Base-by-base conservation (phyloP, 495 filamentous ascomycete species). In the Cryomyces minteri region DNA sequence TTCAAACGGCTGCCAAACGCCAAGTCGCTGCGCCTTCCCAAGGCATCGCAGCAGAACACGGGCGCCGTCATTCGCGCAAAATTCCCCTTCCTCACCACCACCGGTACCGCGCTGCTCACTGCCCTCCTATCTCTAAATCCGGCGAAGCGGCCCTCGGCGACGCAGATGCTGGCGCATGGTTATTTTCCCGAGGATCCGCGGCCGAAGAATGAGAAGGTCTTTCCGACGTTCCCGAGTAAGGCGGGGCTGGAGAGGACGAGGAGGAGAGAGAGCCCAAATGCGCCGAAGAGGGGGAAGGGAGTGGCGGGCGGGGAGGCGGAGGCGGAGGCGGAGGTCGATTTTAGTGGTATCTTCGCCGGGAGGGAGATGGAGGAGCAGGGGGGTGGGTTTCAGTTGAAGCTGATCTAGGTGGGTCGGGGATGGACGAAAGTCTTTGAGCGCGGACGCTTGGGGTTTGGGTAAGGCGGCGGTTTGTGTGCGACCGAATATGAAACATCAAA, bases 1-100 rank as follows among this genome's bases (percentile, higher is more conserved):
- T 95, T 94, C 69, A 76, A 79, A 31, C 80, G 84, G 40, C 71
- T 96, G 5, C 88, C 90, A 11, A 94, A 98, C 58, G 84, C 88
- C 9, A 79, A 80, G 54, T 79, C 79, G 8, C 69, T 98, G 7
- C 79, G 81, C n/a, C 65, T 95, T 0, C 90, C 88, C 3, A 25
- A 25, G 18, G 60, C 65, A 37, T 61, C 48, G 11, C 39, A 46
- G 30, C 48, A 46, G n/a, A 49, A 56, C 44, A 53, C 51, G 4
- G 63, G 61, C 33, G 59, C 67, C 5, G 50, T 66, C 18, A 63
- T 84, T 31, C 78, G 88, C 34, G 68, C 79, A 5, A 77, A 73
- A 48, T 96, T 95, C 57, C 79, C 88, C 0, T 73, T 83, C 33
- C 68, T 95, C 7, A 94, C 88, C 0, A 62, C 74, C 42, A 76